These are phyloP conservation scores for Podaxis mareebaensis DNA, from an alignment of 768 basidiomycete species.

Conservation along the genomic window DNA sequence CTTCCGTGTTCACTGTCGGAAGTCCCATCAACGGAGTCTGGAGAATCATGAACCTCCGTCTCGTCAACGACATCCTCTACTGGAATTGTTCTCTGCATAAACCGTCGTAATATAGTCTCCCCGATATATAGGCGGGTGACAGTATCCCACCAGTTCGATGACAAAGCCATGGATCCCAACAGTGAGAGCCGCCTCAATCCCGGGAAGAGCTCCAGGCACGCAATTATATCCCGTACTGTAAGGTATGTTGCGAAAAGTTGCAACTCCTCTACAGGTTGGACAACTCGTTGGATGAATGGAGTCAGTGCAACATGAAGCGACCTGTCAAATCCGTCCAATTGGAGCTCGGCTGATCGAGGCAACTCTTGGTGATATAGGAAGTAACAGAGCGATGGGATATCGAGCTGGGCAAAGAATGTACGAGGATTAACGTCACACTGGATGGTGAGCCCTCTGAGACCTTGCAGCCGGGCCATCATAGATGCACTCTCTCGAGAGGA, in stretches of 20 bases:
- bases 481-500: no score
- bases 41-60: background rate
- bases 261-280: slow-evolving; percentile 1
- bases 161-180: no score
- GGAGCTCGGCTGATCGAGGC: background rate
- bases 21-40: background rate
- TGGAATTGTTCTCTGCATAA: background rate
- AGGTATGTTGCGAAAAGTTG: background rate
- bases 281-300: background rate
- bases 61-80: no score
- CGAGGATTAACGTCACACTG: background rate
- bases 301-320: background rate
- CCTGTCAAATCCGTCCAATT: background rate
- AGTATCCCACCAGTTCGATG: background rate
- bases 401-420: slow-evolving; percentile 1
- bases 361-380: background rate
- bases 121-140: no score
- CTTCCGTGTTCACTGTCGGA: background rate
- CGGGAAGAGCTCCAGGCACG: background rate
- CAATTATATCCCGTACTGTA: background rate
- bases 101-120: background rate
- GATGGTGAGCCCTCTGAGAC: background rate
- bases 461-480: background rate
- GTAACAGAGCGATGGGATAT: background rate
- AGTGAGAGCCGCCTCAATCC: background rate